Conservation (phyloP, 768 basidiomycete species). For the Tricholoma hemisulphureum region DNA sequence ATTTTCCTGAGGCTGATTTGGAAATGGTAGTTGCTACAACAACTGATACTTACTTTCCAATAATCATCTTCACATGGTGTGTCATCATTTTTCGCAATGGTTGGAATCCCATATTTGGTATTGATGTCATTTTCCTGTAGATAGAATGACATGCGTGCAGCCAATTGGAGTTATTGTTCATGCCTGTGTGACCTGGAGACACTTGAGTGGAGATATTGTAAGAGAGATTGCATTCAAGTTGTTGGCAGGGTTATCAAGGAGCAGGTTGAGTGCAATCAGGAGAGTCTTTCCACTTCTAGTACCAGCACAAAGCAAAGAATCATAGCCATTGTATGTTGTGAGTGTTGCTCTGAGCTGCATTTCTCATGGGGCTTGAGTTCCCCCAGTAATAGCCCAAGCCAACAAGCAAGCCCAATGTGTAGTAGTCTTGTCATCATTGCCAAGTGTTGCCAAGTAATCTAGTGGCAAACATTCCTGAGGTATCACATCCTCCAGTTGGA, state of each 20-base stretch:
- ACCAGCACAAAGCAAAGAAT: not conserved
- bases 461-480: too few relatives aligned
- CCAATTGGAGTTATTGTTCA: too few relatives aligned
- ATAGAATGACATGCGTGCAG: too few relatives aligned
- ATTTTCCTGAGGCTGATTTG: not conserved
- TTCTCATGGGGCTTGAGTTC: not conserved
- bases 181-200: not conserved
- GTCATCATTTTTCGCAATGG: not conserved
- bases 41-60: not conserved
- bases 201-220: too few relatives aligned
- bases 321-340: not conserved
- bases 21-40: not conserved
- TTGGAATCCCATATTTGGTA: not conserved
- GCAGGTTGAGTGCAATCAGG: not conserved
- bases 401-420: too few relatives aligned
- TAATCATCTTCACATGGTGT: not conserved
- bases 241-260: not conserved
- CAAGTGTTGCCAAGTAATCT: too few relatives aligned
- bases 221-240: not conserved
- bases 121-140: not conserved
- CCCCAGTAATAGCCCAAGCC: too few relatives aligned
- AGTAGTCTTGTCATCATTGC: too few relatives aligned
- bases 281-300: not conserved
- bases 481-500: too few relatives aligned
- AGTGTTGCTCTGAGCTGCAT: not conserved